Evolutionary conservation across 139 green algal genomes (phyloP), one percentile per base, ranked within the genome.

Genomic region (Ostreobium quekettii): DNA sequence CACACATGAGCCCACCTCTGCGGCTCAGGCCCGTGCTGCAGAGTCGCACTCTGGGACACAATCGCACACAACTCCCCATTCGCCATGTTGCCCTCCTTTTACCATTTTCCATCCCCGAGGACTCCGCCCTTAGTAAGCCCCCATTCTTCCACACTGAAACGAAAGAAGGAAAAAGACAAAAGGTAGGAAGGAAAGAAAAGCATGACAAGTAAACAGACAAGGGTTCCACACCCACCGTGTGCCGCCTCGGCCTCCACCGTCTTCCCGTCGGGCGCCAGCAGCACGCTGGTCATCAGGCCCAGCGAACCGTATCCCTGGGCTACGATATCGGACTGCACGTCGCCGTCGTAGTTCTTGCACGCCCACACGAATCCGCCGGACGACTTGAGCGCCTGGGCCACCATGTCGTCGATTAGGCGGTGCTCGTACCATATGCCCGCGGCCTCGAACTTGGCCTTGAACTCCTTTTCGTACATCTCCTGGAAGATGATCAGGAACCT

Each of bases 391-490:
- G 79, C 79, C 79, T 95, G 86, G 0, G 92, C 92, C 4, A 97
- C 92, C 92, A 97, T 97, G 86, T 97, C 92, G 70, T 97, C 92
- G 56, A 98, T 98, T 33, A 98, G 84, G 39, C 92, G 82, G 82
- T 97, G 92, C 85, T 97, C 87, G 71, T 97, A 97, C 85, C 86
- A 97, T 68, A 97, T 96, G 39, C 85, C 87, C 11, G 67, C 60
- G 48, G 68, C 85, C 83, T 97, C 84, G 69, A 85, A 96, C 74
- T 90, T 79, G 36, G 70, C 38, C 81, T 93, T 89, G 83, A 92
- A 97, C 78, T 80, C 61, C n/a, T 60, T 64, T 79, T 93, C 80
- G 78, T 95, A 96, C 32, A 86, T 80, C 74, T 96, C 87, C n/a
- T 82, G 79, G 68, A 96, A 96, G 67, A 94, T 87, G 70, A 85